These are phyloP conservation scores for Arachis hypogaea DNA, from an alignment of 306 rosid species.

Conservation along the genomic window DNA sequence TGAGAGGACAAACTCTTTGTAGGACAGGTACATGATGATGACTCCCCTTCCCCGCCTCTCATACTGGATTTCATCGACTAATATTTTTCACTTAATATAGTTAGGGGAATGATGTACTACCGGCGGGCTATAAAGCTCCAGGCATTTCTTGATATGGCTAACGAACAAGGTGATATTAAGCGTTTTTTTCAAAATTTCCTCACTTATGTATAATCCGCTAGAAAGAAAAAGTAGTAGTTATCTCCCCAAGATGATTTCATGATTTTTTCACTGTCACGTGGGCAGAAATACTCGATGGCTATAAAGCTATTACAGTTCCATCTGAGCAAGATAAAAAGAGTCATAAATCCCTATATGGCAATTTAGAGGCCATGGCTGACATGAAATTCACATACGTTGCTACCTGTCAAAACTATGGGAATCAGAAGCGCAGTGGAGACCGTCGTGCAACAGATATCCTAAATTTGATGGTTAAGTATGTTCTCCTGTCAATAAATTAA, in stretches of 20 bases:
- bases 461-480: slow-evolving; percentile 98
- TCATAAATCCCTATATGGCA: slow-evolving; percentile 84
- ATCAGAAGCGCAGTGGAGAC: slow-evolving; percentile 93
- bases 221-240: slow-evolving; percentile 16
- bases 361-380: slow-evolving; percentile 94
- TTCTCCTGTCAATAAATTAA: slow-evolving; percentile 40
- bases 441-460: slow-evolving; percentile 97
- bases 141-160: slow-evolving; percentile 98
- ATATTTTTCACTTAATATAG: slow-evolving; percentile 52
- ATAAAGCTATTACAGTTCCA: slow-evolving; percentile 83
- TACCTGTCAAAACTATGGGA: slow-evolving; percentile 97
- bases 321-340: slow-evolving; percentile 80
- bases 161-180: slow-evolving; percentile 62
- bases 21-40: slow-evolving; percentile 73
- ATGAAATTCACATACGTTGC: slow-evolving; percentile 95
- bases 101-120: slow-evolving; percentile 98
- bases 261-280: slow-evolving; percentile 32
- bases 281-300: slow-evolving; percentile 88
- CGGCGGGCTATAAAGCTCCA: slow-evolving; percentile 96
- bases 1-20: slow-evolving; percentile 95
- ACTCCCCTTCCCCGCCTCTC: slow-evolving; percentile 23
- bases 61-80: slow-evolving; percentile 30
- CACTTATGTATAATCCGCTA: background rate
- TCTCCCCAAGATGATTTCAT: slow-evolving; percentile 35
- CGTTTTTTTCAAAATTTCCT: slow-evolving; percentile 28